These are phyloP conservation scores for Penicillium sp. DNA, from an alignment of 2,329 filamentous ascomycete species.

Conservation along the genomic window DNA sequence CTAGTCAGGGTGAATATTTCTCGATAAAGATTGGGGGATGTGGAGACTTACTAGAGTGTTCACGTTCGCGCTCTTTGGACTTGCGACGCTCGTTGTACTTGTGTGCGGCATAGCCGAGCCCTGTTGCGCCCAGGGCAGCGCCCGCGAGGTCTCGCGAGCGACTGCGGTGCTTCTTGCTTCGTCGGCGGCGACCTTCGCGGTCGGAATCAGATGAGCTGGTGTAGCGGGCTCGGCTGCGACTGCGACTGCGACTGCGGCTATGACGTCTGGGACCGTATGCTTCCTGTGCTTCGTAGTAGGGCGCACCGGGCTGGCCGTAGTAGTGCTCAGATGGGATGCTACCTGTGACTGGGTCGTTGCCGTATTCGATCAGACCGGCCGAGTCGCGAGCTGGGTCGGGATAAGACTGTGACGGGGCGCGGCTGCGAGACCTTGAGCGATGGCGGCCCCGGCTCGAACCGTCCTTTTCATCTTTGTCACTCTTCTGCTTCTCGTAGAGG, in stretches of 20 bases:
- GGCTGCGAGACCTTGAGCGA: slow-evolving; percentile 42
- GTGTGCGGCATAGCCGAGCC: slow-evolving; percentile 49
- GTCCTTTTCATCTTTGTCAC: slow-evolving; percentile 49
- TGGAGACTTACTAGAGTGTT: slow-evolving; percentile 43
- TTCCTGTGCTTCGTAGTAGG: slow-evolving; percentile 38
- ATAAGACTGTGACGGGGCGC: slow-evolving; percentile 34
- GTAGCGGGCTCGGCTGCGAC: slow-evolving; percentile 24
- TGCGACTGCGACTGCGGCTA: slow-evolving; percentile 38
- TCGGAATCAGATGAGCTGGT: slow-evolving; percentile 35
- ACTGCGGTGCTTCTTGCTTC: slow-evolving; percentile 32
- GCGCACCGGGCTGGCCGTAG: slow-evolving; percentile 35
- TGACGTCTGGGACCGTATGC: slow-evolving; percentile 39
- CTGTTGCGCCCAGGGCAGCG: slow-evolving; percentile 51
- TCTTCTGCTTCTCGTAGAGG: slow-evolving; percentile 56
- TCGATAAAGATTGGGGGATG: not conserved
- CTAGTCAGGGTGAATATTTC: slow-evolving; percentile 13
- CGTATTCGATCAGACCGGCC: slow-evolving; percentile 55
- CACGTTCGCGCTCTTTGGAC: slow-evolving; percentile 41
- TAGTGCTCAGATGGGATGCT: slow-evolving; percentile 43
- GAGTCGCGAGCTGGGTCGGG: slow-evolving; percentile 36
- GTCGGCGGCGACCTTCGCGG: slow-evolving; percentile 25
- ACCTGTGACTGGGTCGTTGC: slow-evolving; percentile 53
- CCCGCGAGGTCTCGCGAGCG: slow-evolving; percentile 43
- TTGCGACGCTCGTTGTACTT: slow-evolving; percentile 52
- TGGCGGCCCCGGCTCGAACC: slow-evolving; percentile 31